Evolutionary conservation across 257 asterid genomes (phyloP), one percentile per base, ranked within the genome.

Genomic region (Solanum bulbocastanum): DNA sequence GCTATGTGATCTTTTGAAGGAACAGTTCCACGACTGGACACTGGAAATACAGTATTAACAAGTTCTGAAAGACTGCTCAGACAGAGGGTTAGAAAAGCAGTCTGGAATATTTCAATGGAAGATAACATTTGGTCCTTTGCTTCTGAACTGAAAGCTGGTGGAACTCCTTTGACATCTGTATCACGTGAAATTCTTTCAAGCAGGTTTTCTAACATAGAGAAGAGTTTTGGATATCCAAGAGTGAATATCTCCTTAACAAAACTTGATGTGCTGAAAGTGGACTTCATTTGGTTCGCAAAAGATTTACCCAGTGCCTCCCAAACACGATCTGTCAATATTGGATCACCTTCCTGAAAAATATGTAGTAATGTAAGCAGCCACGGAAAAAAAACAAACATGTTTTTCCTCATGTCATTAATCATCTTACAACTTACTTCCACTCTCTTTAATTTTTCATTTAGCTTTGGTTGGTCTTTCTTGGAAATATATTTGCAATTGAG

Each of bases 141-240:
- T 87, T 96, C 98, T 32, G 93, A 89, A 88, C 90, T 94, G 89
- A 97, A 92, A 87, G 99, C 98, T 14, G 98, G 97, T 60, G 96
- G 98, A 89, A 96, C 98, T 89, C 98, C 99, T 92, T 97, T 97
- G 86, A 97, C 98, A 92, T 96, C 98, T 60, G 99, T 97, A 93
- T 97, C 99, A 73, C 99, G 98, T 83, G 99, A 93, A 89, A 97
- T 95, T 92, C 99, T 95, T 90, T 94, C 99, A 56, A 96, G 98
- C 85, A 96, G 94, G 73, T 95, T 96, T 87, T 96, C 98, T 86
- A 94, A 90, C 94, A 92, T 92, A 44, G 98, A 90, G 40, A 96
- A 90, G 83, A 97, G 96, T 92, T 97, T 97, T 23, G 99, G 99
- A 91, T 96, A 97, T 76, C 99, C 99, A 69, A 90, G 88, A 25